These are phyloP conservation scores for Vitis vinifera DNA, from an alignment of 164 flowering plant genomes.

Conservation along the genomic window ASM3070453v1 NC_081814.1:18923001-18923500, in stretches of 20 bases:
- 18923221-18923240: constrained; percentile 86
- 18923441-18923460: neutral
- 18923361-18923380: neutral
- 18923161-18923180: constrained; percentile 93
- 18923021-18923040: neutral
- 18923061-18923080: neutral
- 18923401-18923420: too few relatives aligned
- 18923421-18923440: too few relatives aligned
- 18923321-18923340: constrained; percentile 63
- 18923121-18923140: constrained; percentile 75
- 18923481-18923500: neutral
- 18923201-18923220: constrained; percentile 88
- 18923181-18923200: constrained; percentile 92
- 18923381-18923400: neutral
- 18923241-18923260: constrained; percentile 75
- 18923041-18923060: neutral
- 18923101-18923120: neutral
- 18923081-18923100: neutral
- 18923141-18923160: constrained; percentile 99
- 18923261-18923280: constrained; percentile 70
- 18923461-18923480: neutral
- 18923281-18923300: constrained; percentile 71
- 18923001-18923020: too few relatives aligned
- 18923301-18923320: constrained; percentile 79
- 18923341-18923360: neutral